These are phyloP conservation scores for Boechera retrofracta DNA, from an alignment of 345 rosid species.

Conservation along the genomic window DNA sequence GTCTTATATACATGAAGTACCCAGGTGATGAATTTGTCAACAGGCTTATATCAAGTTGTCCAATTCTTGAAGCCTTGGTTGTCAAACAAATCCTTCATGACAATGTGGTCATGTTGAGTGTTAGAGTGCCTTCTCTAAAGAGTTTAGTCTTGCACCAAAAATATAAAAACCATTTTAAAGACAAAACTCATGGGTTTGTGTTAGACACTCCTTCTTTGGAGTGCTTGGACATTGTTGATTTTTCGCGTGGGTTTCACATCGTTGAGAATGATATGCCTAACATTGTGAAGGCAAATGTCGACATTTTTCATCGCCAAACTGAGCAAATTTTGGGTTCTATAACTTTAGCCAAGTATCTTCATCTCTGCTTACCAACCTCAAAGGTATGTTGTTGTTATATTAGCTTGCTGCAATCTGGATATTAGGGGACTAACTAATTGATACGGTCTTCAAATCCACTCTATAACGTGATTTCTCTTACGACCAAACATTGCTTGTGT, in stretches of 20 bases:
- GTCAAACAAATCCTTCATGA: not conserved
- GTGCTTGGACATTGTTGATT: not conserved
- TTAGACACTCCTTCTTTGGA: slow-evolving; percentile 26
- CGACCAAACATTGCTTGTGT: not conserved
- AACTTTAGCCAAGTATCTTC: slow-evolving; percentile 5
- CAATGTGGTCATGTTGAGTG: not conserved
- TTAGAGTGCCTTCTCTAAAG: not conserved
- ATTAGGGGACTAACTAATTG: not conserved
- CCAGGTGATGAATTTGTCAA: not conserved
- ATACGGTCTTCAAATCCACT: not conserved
- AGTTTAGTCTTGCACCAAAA: not conserved
- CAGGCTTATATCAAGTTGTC: slow-evolving; percentile 22
- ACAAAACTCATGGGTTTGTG: not conserved
- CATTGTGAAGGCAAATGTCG: too few species aligned
- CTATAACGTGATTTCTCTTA: too few species aligned
- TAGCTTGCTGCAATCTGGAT: not conserved
- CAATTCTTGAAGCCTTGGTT: slow-evolving; percentile 21
- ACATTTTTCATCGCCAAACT: too few species aligned
- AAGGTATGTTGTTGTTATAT: slow-evolving; percentile 8
- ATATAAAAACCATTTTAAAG: not conserved
- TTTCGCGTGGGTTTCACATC: not conserved
- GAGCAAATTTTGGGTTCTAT: slow-evolving; percentile 1
- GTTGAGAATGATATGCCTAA: not conserved
- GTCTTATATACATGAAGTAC: not conserved
- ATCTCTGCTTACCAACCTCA: slow-evolving; percentile 12